Percentiles rank a stretch among this genome's conserved stretches.
phyloP scores from a whole-genome alignment of 331 rosid genomes.

The Ulmus americana region DNA sequence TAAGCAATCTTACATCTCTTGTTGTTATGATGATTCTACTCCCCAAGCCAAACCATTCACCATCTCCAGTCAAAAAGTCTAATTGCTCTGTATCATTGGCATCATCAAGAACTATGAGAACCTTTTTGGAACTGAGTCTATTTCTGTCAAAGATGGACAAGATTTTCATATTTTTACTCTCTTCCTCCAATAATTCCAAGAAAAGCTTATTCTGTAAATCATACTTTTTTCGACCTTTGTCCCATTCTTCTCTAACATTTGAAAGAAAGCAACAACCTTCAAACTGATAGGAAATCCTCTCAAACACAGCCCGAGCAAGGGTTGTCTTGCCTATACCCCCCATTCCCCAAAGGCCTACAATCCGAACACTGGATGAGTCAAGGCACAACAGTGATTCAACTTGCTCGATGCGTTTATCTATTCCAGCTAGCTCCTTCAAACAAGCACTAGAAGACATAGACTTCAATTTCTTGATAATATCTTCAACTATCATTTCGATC shows the following conservation, averaged over 20 bases:
- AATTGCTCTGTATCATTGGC: background rate
- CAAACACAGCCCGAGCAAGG: conserved; percentile 4
- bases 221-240: background rate
- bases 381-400: background rate
- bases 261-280: conserved; percentile 3
- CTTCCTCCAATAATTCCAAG: rapidly evolving
- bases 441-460: background rate
- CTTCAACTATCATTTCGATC: background rate
- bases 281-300: background rate
- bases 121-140: background rate
- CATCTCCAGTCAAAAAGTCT: background rate
- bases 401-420: background rate
- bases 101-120: conserved; percentile 12
- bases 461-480: background rate
- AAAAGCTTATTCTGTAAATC: background rate
- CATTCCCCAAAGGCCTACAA: conserved; percentile 20
- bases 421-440: background rate
- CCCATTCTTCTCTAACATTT: background rate
- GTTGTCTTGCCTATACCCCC: conserved; percentile 14
- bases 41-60: background rate
- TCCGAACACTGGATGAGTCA: background rate
- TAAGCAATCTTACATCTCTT: background rate
- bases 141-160: no score
- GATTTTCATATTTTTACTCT: background rate
- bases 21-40: conserved; percentile 14